Base-by-base conservation (phyloP, 2,329 filamentous ascomycete species). In the Aspergillus sp. region DNA sequence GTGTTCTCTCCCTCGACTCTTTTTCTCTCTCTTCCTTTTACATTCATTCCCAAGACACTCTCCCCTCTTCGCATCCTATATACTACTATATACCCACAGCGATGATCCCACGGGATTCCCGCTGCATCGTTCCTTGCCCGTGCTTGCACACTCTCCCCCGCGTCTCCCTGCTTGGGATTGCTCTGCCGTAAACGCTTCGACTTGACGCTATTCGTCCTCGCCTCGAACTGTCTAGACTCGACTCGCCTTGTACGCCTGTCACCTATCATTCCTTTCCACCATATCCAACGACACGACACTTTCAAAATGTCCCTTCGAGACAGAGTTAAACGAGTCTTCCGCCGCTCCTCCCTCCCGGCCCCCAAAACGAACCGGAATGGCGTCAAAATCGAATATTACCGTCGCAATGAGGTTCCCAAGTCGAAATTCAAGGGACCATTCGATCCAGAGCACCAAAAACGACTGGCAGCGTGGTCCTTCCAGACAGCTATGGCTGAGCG, bases 381-480 rank as follows among this genome's bases (percentile, higher is more conserved):
- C 32, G 70, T 70, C 41, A 71, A 73, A 50, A 65, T 75, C 49
- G 67, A 74, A 63, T 71, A 76, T 53, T 76, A 75, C 59, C 69
- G 69, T 48, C 70, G 71, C 17, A 57, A 69, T 55, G 73, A 76
- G 55, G 64, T 74, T 15, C 74, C 74, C 1, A 67, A 63, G 13
- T 74, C 74, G 27, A 76, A 76, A 49, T 76, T 76, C 53, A 65
- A 65, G 12, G 74, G 74, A 7, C 73, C 72, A 0, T 71, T 73
- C 52, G 72, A 76, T 51, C 66, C 66, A 45, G 66, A 66, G 51
- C 73, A 75, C 52, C 65, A 72, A 53, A 66, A 68, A 38, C 63
- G 53, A 30, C 53, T 76, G 42, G 68, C 70, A 10, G 66, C 70
- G 9, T 76, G 73, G 65, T 70, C 69, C 7, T 73, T 75, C 45